These are phyloP conservation scores for Fusarium sterilihyphosum DNA, from an alignment of 2,329 filamentous ascomycete species.

Conservation along the genomic window DNA sequence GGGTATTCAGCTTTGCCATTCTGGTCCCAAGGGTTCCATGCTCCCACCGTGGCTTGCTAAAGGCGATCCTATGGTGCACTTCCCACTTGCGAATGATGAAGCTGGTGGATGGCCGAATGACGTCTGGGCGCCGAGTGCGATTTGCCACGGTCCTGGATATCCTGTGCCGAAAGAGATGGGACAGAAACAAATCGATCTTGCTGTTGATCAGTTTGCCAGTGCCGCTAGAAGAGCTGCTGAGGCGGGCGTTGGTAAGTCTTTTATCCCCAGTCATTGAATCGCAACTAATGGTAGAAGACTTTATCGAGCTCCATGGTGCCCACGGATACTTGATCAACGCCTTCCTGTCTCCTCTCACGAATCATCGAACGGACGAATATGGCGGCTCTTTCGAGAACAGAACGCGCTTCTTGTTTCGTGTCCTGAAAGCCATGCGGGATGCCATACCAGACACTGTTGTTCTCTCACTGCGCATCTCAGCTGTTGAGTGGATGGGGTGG, in stretches of 20 bases:
- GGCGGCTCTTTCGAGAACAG: constrained; percentile 74
- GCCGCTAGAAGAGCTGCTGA: background rate
- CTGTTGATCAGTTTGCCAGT: background rate
- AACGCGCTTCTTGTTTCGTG: constrained; percentile 64
- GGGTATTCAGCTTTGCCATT: background rate
- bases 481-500: constrained; percentile 69
- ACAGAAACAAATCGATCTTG: background rate
- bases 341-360: background rate
- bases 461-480: constrained; percentile 67
- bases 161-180: background rate
- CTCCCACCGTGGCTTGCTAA: background rate
- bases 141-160: background rate
- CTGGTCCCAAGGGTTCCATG: background rate
- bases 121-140: background rate
- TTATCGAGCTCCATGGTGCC: background rate
- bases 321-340: background rate
- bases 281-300: background rate
- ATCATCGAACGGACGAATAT: constrained; percentile 67
- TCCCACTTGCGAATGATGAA: background rate
- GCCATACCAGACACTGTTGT: constrained; percentile 66
- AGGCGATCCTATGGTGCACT: background rate
- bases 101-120: background rate
- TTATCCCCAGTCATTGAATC: fast-evolving
- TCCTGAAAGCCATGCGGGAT: constrained; percentile 59
- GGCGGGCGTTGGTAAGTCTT: background rate